Evolutionary conservation across 2,329 filamentous ascomycete species (phyloP).

Genomic region (Penicillium nordicum): DNA sequence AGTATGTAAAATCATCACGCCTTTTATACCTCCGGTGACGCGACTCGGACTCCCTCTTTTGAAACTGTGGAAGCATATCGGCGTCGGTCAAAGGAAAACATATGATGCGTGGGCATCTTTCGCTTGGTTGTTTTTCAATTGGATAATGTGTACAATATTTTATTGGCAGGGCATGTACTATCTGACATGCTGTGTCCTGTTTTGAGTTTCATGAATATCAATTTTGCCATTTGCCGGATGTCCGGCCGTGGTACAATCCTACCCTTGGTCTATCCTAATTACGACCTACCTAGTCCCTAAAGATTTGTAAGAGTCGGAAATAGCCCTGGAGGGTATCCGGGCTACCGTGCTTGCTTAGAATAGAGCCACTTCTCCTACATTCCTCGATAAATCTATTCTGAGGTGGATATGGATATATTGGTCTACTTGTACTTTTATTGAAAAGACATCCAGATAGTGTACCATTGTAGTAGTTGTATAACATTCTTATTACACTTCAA

Average conservation of each 20-base stretch:
- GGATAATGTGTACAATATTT: constrained; percentile 25
- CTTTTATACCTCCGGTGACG: constrained; percentile 8
- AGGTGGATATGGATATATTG: no score
- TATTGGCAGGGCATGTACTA: constrained; percentile 10
- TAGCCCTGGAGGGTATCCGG: not conserved
- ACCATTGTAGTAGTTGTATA: no score
- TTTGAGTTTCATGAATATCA: constrained; percentile 23
- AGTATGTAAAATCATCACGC: constrained; percentile 15
- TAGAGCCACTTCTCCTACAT: not conserved
- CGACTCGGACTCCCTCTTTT: constrained; percentile 13
- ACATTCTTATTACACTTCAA: no score
- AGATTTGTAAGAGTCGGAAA: not conserved
- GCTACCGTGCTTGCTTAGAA: not conserved
- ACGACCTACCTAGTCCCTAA: no score
- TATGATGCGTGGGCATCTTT: constrained; percentile 11
- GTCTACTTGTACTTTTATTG: no score
- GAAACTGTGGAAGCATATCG: constrained; percentile 17
- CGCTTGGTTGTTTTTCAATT: constrained; percentile 12
- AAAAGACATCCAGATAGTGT: no score
- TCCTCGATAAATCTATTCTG: not conserved
- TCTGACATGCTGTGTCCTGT: constrained; percentile 4
- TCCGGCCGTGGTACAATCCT: constrained; percentile 4
- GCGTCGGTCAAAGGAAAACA: constrained; percentile 16
- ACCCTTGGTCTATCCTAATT: not conserved
- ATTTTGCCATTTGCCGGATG: constrained; percentile 17